Evolutionary conservation across 306 rosid genomes (phyloP), one percentile per base, ranked within the genome.

Genomic region (Elaeagnus macrophylla): DNA sequence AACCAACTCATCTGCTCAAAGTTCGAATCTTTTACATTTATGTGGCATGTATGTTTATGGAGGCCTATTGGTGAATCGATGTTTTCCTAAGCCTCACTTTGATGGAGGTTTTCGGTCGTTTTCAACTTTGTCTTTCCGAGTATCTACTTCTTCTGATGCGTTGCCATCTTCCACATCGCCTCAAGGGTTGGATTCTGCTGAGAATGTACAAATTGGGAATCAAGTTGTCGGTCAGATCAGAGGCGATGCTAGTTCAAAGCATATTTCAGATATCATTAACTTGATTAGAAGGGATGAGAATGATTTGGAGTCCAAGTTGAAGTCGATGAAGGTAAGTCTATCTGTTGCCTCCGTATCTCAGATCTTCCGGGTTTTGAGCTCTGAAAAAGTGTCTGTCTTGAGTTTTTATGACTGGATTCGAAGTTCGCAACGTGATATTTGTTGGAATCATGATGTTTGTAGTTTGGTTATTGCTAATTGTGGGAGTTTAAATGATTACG

Each of bases 341-440:
- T 69, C 85, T 14, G 3, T 61, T 57, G 37, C 61, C 32, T 70
- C 61, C 7, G 35, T 69, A 60, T 41, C 47, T 43, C 52, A 66
- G 49, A 56, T 85, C 60, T 75, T 89, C 49, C 47, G 56, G 55
- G 56, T 17, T 18, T 62, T 85, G 57, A 76, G 72, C 43, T 1
- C n/a, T 6, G 61, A 62, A 41, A 81, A 66, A 45, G 74, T 79
- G 12, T 68, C 86, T 10, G 89, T 81, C 4, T 67, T 75, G 69
- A 40, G 72, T 59, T 77, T 85, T 52, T 83, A 72, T 64, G 63
- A 79, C 51, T 89, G 85, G 95, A 70, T 83, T 54, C 67, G 37
- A 41, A 57, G 0, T 54, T 72, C 80, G 35, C 61, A 57, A 43
- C 58, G 72, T 40, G 55, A 45, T 12, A 17, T 74, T 67, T 56